Evolutionary conservation across 495 filamentous ascomycete species (phyloP).

Genomic region (Talaromyces adpressus): DNA sequence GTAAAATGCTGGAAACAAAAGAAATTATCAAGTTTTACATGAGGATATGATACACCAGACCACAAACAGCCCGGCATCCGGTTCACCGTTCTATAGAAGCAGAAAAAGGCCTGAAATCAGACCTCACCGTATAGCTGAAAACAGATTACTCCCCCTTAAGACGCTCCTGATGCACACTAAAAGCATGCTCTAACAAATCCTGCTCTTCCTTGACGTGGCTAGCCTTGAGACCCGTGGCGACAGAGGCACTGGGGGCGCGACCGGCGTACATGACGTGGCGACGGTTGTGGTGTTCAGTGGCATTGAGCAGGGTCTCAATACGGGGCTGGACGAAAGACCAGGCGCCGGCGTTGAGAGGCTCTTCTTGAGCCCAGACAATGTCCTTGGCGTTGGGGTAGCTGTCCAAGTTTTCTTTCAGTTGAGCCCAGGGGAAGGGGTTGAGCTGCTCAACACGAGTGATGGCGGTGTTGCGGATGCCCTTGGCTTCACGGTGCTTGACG

Average conservation of each 20-base stretch:
- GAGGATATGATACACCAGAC: slow-evolving; percentile 2
- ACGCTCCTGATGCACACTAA: slow-evolving; percentile 51
- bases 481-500: slow-evolving; percentile 79
- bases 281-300: slow-evolving; percentile 81
- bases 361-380: slow-evolving; percentile 94
- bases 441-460: slow-evolving; percentile 96
- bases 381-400: slow-evolving; percentile 93
- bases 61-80: background rate
- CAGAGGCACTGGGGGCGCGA: slow-evolving; percentile 78
- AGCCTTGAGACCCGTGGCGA: slow-evolving; percentile 87
- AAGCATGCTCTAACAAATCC: slow-evolving; percentile 75
- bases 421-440: slow-evolving; percentile 97
- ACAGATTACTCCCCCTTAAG: slow-evolving; percentile 46
- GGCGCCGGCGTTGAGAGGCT: slow-evolving; percentile 91
- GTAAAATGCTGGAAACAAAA: slow-evolving; percentile 7
- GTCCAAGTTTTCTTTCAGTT: slow-evolving; percentile 92
- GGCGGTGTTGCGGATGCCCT: slow-evolving; percentile 79
- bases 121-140: background rate
- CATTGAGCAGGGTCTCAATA: slow-evolving; percentile 90
- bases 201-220: slow-evolving; percentile 90
- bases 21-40: slow-evolving; percentile 8
- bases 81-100: background rate
- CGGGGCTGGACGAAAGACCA: slow-evolving; percentile 95
- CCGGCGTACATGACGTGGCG: slow-evolving; percentile 98
- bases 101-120: background rate